A percentile compares a stretch with the other conserved stretches of the same genome.
Conservation (phyloP, 331 rosid genomes). For the Quercus phellos region DNA sequence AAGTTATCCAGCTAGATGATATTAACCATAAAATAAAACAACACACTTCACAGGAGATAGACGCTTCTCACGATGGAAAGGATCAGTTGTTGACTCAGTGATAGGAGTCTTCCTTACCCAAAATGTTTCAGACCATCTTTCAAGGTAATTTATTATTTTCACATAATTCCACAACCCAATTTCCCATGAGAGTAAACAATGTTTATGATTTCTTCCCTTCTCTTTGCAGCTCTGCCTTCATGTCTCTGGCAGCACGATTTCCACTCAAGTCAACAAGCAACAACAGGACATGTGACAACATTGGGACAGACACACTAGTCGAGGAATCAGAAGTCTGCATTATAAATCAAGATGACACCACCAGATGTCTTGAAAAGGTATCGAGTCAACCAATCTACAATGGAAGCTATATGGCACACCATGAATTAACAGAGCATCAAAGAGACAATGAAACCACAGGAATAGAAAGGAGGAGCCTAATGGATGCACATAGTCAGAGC, state of each 20-base stretch:
- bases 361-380: slow-evolving; percentile 34
- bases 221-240: slow-evolving; percentile 89
- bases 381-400: slow-evolving; percentile 34
- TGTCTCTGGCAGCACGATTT: slow-evolving; percentile 83
- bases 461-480: slow-evolving; percentile 21
- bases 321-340: slow-evolving; percentile 47
- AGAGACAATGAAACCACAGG: slow-evolving; percentile 25
- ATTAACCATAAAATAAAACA: slow-evolving; percentile 7
- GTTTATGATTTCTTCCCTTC: slow-evolving; percentile 12
- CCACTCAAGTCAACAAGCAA: slow-evolving; percentile 42
- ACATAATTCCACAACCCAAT: slow-evolving; percentile 13
- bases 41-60: slow-evolving; percentile 71
- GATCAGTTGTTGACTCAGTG: slow-evolving; percentile 94
- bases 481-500: slow-evolving; percentile 35
- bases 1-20: slow-evolving; percentile 1
- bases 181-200: slow-evolving; percentile 6
- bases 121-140: slow-evolving; percentile 96
- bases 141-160: slow-evolving; percentile 53
- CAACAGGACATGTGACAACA: slow-evolving; percentile 29
- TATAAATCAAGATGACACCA: slow-evolving; percentile 35
- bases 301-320: slow-evolving; percentile 24
- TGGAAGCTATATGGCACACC: slow-evolving; percentile 32
- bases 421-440: slow-evolving; percentile 32
- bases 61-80: slow-evolving; percentile 94
- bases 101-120: slow-evolving; percentile 94